Percentiles rank a stretch among this genome's conserved stretches.
Conservation (phyloP, 768 basidiomycete species). For the Suillus placidus region DNA sequence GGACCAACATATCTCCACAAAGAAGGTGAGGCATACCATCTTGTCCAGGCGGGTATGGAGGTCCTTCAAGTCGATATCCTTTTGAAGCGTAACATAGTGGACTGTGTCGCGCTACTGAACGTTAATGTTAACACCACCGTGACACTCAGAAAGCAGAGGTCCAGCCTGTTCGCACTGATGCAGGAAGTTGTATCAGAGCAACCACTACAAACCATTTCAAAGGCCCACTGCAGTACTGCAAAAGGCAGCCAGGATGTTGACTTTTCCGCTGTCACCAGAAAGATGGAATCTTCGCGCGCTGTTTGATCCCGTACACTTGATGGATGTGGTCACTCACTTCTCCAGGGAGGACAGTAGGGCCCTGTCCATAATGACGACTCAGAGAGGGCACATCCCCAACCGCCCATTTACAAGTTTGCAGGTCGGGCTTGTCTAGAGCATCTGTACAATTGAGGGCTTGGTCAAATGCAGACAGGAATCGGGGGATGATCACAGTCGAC, state of each 20-base stretch:
- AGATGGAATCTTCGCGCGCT: no score
- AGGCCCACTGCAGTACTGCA: no score
- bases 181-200: no score
- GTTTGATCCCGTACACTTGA: conserved; percentile 43
- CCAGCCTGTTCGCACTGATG: no score
- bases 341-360: neutral
- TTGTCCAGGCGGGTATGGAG: conserved; percentile 73
- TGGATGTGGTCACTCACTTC: conserved; percentile 48
- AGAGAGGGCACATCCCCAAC: conserved; percentile 42
- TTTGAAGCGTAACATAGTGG: conserved; percentile 74
- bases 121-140: no score
- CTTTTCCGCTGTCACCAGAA: no score
- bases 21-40: conserved; percentile 46
- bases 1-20: conserved; percentile 2
- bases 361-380: conserved; percentile 16
- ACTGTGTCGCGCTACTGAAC: conserved; percentile 69
- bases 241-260: no score
- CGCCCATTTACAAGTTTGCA: conserved; percentile 55
- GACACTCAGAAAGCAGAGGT: no score
- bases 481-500: conserved; percentile 43
- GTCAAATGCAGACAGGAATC: conserved; percentile 53
- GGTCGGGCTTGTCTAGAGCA: conserved; percentile 32
- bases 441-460: conserved; percentile 38
- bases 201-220: no score
- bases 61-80: conserved; percentile 79